Evolutionary conservation across 2,329 filamentous ascomycete species (phyloP), one percentile per base, ranked within the genome.

Genomic region (Pseudofabraea citricarpa): DNA sequence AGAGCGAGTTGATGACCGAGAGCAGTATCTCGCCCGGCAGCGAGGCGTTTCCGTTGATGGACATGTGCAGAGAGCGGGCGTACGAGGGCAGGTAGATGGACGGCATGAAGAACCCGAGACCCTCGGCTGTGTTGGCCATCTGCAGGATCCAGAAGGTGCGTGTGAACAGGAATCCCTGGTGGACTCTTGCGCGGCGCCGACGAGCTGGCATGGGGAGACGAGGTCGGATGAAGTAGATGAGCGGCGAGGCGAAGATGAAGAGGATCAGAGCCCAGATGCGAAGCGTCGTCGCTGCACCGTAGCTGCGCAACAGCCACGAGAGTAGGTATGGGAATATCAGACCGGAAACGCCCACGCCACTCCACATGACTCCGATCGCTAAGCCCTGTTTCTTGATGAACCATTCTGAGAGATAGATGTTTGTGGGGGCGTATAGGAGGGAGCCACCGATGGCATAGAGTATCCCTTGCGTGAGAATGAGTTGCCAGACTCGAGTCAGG

Each of bases 201-300:
- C 36, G 44, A 6, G 57, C 26, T 35, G 31, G 44, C 16, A n/a
- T n/a, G 2, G 77, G 70, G 20, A 79, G 56, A 2, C 80, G 71
- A 2, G 74, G 72, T 48, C 74, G 77, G 55, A 84, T 69, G 49
- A 77, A 77, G 40, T 68, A 72, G 5, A 77, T 70, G n/a, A 81
- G 66, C 2, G 80, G 78, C 19, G 37, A 59, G 57, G 31, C 55
- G 31, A 49, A 29, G 23, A 47, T 51, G 24, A 50, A 24, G n/a
- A 55, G 49, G 16, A 56, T 52, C 19, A 18, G 48, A 1, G 67
- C 60, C 56, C 65, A 68, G 4, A 64, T 64, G 13, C 62, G 60
- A 19, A 73, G 48, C 0, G 71, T 67, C 0, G 54, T 65, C 9
- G 53, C 53, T 46, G 65, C 66, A 2, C 70, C 70, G 22, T 64